A percentile compares a stretch with the other conserved stretches of the same genome.
Evolutionary conservation across 805 yeast genomes (phyloP).

Genomic region (Candida sanyiensis): DNA sequence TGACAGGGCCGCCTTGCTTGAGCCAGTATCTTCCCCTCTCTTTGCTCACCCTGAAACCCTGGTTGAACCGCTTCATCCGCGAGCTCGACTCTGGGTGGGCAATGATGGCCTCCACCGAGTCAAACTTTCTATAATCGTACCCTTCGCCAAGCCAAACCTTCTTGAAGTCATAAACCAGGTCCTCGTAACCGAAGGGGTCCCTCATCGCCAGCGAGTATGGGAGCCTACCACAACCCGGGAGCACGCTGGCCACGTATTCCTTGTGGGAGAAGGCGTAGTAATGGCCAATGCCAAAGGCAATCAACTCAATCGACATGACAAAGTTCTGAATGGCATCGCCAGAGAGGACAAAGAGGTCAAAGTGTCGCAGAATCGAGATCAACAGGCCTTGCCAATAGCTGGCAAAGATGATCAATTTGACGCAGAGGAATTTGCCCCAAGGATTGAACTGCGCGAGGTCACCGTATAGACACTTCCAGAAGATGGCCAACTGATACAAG

Average conservation of each 20-base stretch:
- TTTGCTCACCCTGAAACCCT: slow-evolving; percentile 76
- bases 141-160: slow-evolving; percentile 60
- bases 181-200: slow-evolving; percentile 76
- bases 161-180: slow-evolving; percentile 72
- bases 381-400: slow-evolving; percentile 91
- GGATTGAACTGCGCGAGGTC: slow-evolving; percentile 81
- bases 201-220: slow-evolving; percentile 56
- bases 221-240: slow-evolving; percentile 69
- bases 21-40: slow-evolving; percentile 77
- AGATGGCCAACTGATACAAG: slow-evolving; percentile 76
- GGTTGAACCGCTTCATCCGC: slow-evolving; percentile 62
- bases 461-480: slow-evolving; percentile 83
- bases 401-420: slow-evolving; percentile 89
- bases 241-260: slow-evolving; percentile 55
- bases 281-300: slow-evolving; percentile 85
- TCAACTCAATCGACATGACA: slow-evolving; percentile 73
- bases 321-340: slow-evolving; percentile 72
- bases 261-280: slow-evolving; percentile 76
- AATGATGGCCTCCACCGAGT: slow-evolving; percentile 65
- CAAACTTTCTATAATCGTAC: slow-evolving; percentile 79
- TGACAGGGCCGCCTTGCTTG: slow-evolving; percentile 1
- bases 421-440: slow-evolving; percentile 88
- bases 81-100: slow-evolving; percentile 65
- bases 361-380: slow-evolving; percentile 45
- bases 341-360: slow-evolving; percentile 31